These are phyloP conservation scores for Ceratocystis ficicola DNA, from an alignment of 2,329 filamentous ascomycete genomes.

Conservation along the genomic window DNA sequence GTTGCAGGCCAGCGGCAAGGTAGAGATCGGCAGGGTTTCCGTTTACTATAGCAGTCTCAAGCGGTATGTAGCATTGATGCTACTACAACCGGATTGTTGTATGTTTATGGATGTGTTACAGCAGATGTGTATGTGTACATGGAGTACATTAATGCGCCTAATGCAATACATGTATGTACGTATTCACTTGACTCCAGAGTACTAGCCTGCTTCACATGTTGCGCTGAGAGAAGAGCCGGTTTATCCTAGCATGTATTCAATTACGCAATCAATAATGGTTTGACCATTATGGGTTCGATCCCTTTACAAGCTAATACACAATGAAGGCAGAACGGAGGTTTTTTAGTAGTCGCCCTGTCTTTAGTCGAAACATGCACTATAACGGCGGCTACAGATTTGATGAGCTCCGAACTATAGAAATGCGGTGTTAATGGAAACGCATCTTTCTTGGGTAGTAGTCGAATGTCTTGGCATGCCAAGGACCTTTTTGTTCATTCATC, in stretches of 20 bases:
- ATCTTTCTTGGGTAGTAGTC: not conserved
- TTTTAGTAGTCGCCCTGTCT: no score
- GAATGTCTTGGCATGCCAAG: not conserved
- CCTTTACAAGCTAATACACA: not conserved
- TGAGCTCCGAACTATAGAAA: no score
- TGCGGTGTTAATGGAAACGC: not conserved
- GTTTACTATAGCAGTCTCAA: not conserved
- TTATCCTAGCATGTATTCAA: not conserved
- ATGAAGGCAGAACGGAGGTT: no score
- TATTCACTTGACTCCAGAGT: not conserved
- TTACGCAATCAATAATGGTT: slow-evolving; percentile 1
- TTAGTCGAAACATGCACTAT: no score
- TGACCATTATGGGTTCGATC: not conserved
- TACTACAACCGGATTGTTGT: not conserved
- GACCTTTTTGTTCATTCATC: not conserved
- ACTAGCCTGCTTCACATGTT: not conserved
- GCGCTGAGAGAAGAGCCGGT: not conserved
- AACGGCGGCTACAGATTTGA: no score
- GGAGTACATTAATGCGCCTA: not conserved
- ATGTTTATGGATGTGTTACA: not conserved
- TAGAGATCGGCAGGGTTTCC: not conserved
- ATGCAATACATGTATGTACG: not conserved
- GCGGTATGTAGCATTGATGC: not conserved
- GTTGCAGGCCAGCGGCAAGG: no score
- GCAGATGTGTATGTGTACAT: no score